Evolutionary conservation across 768 basidiomycete species (phyloP), one percentile per base, ranked within the genome.

Genomic region (Suillus fuscotomentosus): DNA sequence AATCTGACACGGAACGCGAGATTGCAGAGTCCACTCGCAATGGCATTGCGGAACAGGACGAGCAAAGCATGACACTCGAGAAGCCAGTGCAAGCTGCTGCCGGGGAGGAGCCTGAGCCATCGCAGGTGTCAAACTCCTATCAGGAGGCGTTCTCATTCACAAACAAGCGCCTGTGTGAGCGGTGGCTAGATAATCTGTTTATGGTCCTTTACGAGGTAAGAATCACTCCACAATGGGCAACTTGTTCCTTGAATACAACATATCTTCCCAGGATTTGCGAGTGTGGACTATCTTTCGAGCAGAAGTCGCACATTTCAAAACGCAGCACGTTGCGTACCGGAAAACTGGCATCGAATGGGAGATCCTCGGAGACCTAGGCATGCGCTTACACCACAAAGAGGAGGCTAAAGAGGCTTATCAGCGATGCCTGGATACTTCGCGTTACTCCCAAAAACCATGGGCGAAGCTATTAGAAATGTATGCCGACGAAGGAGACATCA

Each of bases 231-330:
- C n/a, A 17, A 3, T 9, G 3, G 2, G 10, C 47, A 8, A 5
- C 22, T 27, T 27, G 38, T 60, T 27, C 38, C 20, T 27, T 56
- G 63, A 38, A 62, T 17, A n/a, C 13, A 36, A 17, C 15, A 48
- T 27, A n/a, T 22, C 11, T 45, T 38, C 5, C 15, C 66, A 96
- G 94, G 97, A 99, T 75, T 82, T 99, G 45, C 88, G 97, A 17
- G 92, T 99, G 5, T 99, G 97, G 91, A 99, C 97, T 1, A 99
- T 99, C 71, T 99, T 97, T 87, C 86, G 97, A 27, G 97, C 97
- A 3, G 97, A 99, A 73, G 92, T 98, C 13, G 95, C 96, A 0
- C 97, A 99, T 74, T 99, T 97, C 86, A 99, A 97, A 74, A 96
- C 95, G 3, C 97, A 99, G 75, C 96, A 97, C 68, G 92, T 99